Evolutionary conservation across 768 basidiomycete species (phyloP).

Genomic region (Naganishia vaughanmartiniae): DNA sequence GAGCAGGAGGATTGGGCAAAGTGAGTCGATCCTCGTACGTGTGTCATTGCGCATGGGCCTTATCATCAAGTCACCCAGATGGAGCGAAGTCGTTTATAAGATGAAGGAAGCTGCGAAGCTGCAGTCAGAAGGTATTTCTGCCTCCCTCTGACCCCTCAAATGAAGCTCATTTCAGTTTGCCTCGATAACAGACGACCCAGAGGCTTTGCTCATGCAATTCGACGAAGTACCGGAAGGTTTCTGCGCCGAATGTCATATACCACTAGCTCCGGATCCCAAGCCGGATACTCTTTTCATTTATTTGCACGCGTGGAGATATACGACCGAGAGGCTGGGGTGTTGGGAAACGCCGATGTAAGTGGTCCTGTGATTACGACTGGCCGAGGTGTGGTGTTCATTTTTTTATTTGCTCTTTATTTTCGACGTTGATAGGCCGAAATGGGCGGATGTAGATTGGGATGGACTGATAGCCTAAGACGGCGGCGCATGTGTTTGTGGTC

Average conservation of each 20-base stretch:
- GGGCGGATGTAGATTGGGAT: conserved; percentile 62
- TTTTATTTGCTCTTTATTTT: neutral
- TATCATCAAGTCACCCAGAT: conserved; percentile 34
- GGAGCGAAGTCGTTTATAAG: conserved; percentile 52
- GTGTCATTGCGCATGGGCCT: neutral
- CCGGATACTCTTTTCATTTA: conserved; percentile 93
- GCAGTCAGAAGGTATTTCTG: conserved; percentile 12
- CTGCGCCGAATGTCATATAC: conserved; percentile 88
- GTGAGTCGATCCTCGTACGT: conserved; percentile 33
- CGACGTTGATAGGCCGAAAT: conserved; percentile 65
- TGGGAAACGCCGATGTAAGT: conserved; percentile 41
- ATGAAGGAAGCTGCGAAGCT: conserved; percentile 44
- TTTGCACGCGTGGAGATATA: conserved; percentile 76
- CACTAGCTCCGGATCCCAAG: conserved; percentile 86
- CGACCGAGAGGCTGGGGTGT: conserved; percentile 41
- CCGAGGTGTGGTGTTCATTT: neutral
- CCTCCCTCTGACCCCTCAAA: neutral
- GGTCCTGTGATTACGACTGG: conserved; percentile 53
- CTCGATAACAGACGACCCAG: neutral
- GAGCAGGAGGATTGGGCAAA: conserved; percentile 52
- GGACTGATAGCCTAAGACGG: conserved; percentile 34
- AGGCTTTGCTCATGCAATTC: conserved; percentile 14
- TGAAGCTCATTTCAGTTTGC: neutral
- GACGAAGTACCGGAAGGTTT: conserved; percentile 56
- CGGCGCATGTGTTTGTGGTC: neutral